A percentile compares a stretch with the other conserved stretches of the same genome.
Conservation (phyloP, 768 basidiomycete species). For the Termitomyces heimii region DNA sequence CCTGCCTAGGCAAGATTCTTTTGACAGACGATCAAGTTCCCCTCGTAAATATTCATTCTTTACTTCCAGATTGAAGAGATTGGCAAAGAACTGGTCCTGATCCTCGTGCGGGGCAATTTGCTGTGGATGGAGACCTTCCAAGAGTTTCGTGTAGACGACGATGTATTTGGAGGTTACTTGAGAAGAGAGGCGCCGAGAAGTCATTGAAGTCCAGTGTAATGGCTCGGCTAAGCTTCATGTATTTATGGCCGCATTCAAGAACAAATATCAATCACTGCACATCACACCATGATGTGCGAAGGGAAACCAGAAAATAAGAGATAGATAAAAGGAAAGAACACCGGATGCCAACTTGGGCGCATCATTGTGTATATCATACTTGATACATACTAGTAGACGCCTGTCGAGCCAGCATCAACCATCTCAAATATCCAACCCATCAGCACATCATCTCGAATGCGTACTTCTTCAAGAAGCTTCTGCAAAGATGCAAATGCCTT, state of each 20-base stretch:
- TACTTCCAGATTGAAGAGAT: constrained; percentile 45
- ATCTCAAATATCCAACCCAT: constrained; percentile 58
- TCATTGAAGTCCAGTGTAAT: constrained; percentile 7
- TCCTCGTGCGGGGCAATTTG: constrained; percentile 40
- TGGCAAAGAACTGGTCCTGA: constrained; percentile 43
- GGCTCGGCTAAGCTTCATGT: background rate
- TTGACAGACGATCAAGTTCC: constrained; percentile 35
- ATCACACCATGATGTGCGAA: background rate
- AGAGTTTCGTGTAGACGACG: constrained; percentile 39
- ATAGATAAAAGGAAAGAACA: too few relatives aligned
- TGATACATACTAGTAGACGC: background rate
- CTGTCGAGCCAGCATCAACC: constrained; percentile 39
- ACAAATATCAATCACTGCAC: background rate
- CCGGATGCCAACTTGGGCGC: background rate
- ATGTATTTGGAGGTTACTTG: constrained; percentile 41
- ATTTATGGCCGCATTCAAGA: background rate
- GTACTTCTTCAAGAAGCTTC: constrained; percentile 56
- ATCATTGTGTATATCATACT: background rate
- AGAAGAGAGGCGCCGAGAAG: constrained; percentile 9
- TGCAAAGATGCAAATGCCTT: constrained; percentile 63
- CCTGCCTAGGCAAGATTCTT: constrained; percentile 41
- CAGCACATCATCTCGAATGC: constrained; percentile 57
- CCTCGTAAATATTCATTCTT: constrained; percentile 39
- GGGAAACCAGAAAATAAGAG: too few relatives aligned
- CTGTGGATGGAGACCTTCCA: constrained; percentile 41